Base-by-base conservation (phyloP, 495 filamentous ascomycete species). In the Immersiella caudata region DNA sequence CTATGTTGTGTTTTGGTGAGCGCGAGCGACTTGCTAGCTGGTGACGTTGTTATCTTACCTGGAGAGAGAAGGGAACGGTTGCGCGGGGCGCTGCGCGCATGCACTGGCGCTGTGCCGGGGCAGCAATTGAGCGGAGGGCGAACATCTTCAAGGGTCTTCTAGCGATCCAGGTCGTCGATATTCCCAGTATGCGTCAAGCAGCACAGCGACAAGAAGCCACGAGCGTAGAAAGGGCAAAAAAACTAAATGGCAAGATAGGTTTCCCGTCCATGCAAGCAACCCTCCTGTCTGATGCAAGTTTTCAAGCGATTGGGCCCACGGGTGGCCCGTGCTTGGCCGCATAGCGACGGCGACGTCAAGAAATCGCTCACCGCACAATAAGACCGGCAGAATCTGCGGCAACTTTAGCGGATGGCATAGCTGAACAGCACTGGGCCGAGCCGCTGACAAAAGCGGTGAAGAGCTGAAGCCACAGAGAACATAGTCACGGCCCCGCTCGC, bases 91-190 rank as follows among this genome's bases (percentile, higher is more conserved):
- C 80, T 51, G 79, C 73, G 65, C 79, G 76, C 55, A 83, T 74
- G 76, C 75, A 82, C 70, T 85, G 84, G 74, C 80, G 81, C 77
- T 81, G 80, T 75, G 79, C 75, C 71, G 84, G 82, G 58, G 79
- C 83, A 78, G 80, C 81, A 70, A 82, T 77, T 66, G 79, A 79
- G 70, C 83, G 82, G 72, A 83, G 76, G 75, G 79, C 75, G 69
- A 85, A 74, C 85, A 87, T 87, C 62, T 68, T 83, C 70, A 70
- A 69, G 51, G 40, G 62, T 55, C 52, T 12, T 52, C 21, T 59
- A 18, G 12, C 64, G 33, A 35, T 51, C 35, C 26, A 59, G 51
- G 62, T 49, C 62, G 46, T 46, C 57, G 25, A 40, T 29, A 33
- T 56, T 25, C 52, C 21, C 21, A 62, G 33, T 56, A n/a, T 21